Evolutionary conservation across 768 basidiomycete genomes (phyloP), one percentile per base, ranked within the genome.

Genomic region (Candolleomyces aberdarensis): DNA sequence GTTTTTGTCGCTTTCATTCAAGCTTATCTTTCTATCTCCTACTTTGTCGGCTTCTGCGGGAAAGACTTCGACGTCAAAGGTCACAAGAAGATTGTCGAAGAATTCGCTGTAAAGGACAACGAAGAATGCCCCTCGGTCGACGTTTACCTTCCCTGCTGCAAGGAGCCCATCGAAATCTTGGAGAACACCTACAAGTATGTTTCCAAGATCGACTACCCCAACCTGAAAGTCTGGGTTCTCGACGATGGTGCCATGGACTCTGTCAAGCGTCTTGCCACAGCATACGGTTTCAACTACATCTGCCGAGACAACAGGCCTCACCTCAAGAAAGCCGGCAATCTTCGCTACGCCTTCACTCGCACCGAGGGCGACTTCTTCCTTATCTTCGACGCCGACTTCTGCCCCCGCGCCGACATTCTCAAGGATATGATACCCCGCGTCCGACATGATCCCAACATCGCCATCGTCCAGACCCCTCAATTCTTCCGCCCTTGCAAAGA

Each of bases 101-200:
- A 67, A 50, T 51, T 67, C 50, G 61, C 66, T 36, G 31, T 53
- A 0, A 59, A 64, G 22, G 52, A 64, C 15, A 36, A 61, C 22
- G 67, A 67, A 11, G 64, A 67, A 44, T 55, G 63, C 10, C 71
- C 69, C 4, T 64, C 66, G 0, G 67, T 72, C 56, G 71, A 72
- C 51, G 68, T 71, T 43, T 70, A 71, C 46, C 71, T 71, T 19
- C 70, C 69, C 14, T 71, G 70, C 50, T 69, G 67, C 65, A 65
- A 65, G 20, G 70, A 71, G 58, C 68, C 69, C 10, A 64, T 71
- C n/a, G 70, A 71, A 22, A 63, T 72, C 54, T 67, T 71, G 46
- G 66, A 71, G 58, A 72, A 72, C 60, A 72, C 71, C 3, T 72
- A 72, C 67, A 72, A 66, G 52, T 68, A 72, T 48, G 69, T 71